Evolutionary conservation across 306 rosid genomes (phyloP), one percentile per base, ranked within the genome.

Genomic region (Corylus heterophylla): DNA sequence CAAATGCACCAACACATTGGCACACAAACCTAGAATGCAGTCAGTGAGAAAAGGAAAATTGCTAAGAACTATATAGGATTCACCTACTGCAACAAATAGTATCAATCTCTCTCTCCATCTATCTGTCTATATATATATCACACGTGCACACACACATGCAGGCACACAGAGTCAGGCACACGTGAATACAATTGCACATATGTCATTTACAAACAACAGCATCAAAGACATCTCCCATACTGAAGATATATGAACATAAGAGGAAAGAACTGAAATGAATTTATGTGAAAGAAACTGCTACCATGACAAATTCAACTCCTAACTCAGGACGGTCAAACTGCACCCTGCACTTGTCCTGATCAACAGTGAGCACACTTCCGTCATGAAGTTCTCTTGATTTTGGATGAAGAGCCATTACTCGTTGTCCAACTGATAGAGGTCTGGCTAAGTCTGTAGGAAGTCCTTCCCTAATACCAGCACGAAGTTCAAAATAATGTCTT

Each of bases 371-470:
- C 87, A 95, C 97, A 72, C 91, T 90, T 63, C 98, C 98, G 85
- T 92, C 93, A 59, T 89, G 90, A 86, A 92, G 80, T 92, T 95
- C 96, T 85, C 97, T 88, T 71, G 97, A 89, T 87, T 87, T 87
- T 42, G 97, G 98, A 83, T 92, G 97, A 82, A 92, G 73, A 69
- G 98, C 97, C 85, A 90, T 87, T 18, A 92, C 93, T 73, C 92
- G 91, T 75, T 95, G 97, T 83, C 98, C 98, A 82, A 95, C 98
- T 56, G 80, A 85, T 83, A 95, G 85, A 58, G 98, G 98, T 85
- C 73, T 88, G 4, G 98, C 98, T 78, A 95, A 86, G 86, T 95
- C 98, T 72, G 98, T 90, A 61, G 98, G 97, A 82, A 95, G 98
- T 77, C 98, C 98, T 71, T 92, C 94, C 79, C 85, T 87, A 61